These are phyloP conservation scores for Coniella vitis DNA, from an alignment of 2,329 filamentous ascomycete species.

Conservation along the genomic window DNA sequence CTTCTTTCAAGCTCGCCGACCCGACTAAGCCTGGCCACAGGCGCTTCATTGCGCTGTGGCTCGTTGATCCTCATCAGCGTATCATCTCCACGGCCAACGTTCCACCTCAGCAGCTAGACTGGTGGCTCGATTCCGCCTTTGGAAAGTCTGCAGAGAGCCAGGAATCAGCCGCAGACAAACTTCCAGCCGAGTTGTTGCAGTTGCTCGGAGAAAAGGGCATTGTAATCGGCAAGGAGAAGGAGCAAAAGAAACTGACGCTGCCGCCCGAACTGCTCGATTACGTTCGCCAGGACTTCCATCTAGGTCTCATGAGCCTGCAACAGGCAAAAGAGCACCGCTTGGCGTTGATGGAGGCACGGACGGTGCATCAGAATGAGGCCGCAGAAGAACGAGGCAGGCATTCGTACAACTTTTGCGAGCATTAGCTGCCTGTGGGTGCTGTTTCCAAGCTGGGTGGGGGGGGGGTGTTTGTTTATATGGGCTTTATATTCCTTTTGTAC, in stretches of 20 bases:
- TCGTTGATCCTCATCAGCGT: conserved; percentile 49
- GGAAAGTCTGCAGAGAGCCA: background rate
- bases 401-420: conserved; percentile 1
- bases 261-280: conserved; percentile 13
- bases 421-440: background rate
- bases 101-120: conserved; percentile 35
- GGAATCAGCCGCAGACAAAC: conserved; percentile 1
- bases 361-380: background rate
- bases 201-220: conserved; percentile 12
- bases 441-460: too few relatives aligned
- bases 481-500: too few relatives aligned
- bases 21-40: conserved; percentile 46
- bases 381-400: background rate
- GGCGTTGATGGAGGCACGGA: conserved; percentile 16
- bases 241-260: background rate
- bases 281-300: background rate
- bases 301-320: conserved; percentile 8
- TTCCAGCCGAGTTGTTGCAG: conserved; percentile 13
- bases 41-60: conserved; percentile 53
- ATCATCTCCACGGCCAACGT: conserved; percentile 38
- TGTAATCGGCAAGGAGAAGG: background rate
- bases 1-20: conserved; percentile 46
- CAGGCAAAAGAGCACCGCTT: conserved; percentile 15
- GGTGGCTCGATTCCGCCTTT: conserved; percentile 27
- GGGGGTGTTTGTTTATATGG: too few relatives aligned